Evolutionary conservation across 1,284 basidiomycete species (phyloP), one percentile per base, ranked within the genome.

Genomic region (Cryptococcus sp.): DNA sequence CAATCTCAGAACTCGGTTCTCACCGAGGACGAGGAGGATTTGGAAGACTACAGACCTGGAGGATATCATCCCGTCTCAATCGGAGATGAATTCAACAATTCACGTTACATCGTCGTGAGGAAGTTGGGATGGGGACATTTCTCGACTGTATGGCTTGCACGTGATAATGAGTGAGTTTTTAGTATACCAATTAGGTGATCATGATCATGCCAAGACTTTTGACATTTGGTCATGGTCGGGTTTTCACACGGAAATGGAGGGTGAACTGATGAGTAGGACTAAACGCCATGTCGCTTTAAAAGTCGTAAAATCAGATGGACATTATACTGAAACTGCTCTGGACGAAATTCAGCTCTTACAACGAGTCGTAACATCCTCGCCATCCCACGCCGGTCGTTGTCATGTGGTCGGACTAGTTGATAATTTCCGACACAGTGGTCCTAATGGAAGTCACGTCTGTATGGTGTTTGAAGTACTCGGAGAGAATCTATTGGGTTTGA

Each of bases 401-500:
- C 79, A 80, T 57, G 92, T 97, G 75, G 94, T 98, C 70, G 89
- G 88, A 25, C 88, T 98, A 65, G 85, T 98, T 45, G 94, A 98
- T 78, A 91, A 97, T 72, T 98, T 98, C 76, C 84, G 87, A 36
- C 96, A 98, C 77, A 87, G 87, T 56, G 96, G 94, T 0, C 93
- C 93, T 14, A 97, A 98, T 72, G 94, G 94, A 45, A 87, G 85
- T 18, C 94, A 98, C 76, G 89, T 98, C 59, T 98, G 96, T 81
- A 98, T 98, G 94, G 94, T 98, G 16, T 98, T 98, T 70, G 94
- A 98, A 76, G 96, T 98, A 32, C 82, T 98, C 10, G 94, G 96
- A 52, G 96, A 98, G 78, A 98, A 97, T 72, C 78, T 98, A n/a
- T 83, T 98, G 1, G 93, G 93, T 2, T 82, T 98, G 63, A 97